Base-by-base conservation (phyloP, 768 basidiomycete species). In the Boletus reticuloceps region DNA sequence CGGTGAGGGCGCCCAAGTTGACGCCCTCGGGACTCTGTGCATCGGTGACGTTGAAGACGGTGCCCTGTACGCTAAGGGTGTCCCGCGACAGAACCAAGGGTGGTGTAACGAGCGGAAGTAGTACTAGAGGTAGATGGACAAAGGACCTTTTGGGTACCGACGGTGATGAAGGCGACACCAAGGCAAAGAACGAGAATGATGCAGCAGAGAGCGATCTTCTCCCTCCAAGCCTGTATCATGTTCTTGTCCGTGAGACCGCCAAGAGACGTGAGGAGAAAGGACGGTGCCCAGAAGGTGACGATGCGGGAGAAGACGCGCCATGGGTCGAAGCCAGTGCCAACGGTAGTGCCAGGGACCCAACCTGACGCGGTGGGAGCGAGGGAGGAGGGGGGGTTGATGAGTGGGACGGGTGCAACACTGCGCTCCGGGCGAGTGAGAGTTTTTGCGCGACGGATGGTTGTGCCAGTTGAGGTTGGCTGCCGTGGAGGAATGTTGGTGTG, bases 351-450 rank as follows among this genome's bases (percentile, higher is more conserved):
- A 47, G 71, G 56, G 45, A 74, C 54, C 58, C 75, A 70, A 29
- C 78, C 68, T n/a, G 74, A 70, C 4, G 75, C 68, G 40, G 70
- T 64, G 17, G 74, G 61, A 1, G 72, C 64, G 54, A 76, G 75
- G 38, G 75, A 70, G 1, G 79, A 75, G 11, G 86, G 82, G 7
- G 95, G 93, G 52, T 91, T 93, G 58, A 99, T 95, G 65, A 99
- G 86, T 6, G 96, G 95, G 16, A 90, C 89, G 36, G 94, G 92
- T 5, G 94, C 94, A 47, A 98, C 91, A 67, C 91, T 81, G 54
- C 97, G 86, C 77, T 99, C 97, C 65, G 97, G 97, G 55, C 93
- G 83, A 48, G 92, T 98, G 62, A 99, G 85, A 7, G 97, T 99
- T 79, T 98, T 99, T 68, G 91, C 91, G 51, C 95, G 82, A 51